Evolutionary conservation across 306 rosid species (phyloP).

Genomic region (Mucuna pruriens): DNA sequence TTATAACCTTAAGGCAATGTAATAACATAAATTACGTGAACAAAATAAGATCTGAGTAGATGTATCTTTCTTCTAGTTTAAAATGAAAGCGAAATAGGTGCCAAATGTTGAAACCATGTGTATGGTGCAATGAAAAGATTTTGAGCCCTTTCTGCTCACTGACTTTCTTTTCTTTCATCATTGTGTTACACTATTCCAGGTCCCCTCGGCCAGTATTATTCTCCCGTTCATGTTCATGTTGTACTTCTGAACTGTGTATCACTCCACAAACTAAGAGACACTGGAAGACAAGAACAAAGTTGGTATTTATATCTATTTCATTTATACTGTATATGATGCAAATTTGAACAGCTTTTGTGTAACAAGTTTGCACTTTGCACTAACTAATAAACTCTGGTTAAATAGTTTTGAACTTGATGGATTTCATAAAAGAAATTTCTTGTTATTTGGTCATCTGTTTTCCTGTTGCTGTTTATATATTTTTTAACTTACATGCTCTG

Average conservation of each 20-base stretch:
- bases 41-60: neutral
- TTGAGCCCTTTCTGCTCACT: slow-evolving; percentile 16
- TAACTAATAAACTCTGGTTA: slow-evolving; percentile 16
- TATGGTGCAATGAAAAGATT: slow-evolving; percentile 14
- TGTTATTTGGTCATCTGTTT: neutral
- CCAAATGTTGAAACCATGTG: slow-evolving; percentile 28
- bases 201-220: slow-evolving; percentile 49
- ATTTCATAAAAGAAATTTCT: slow-evolving; percentile 8
- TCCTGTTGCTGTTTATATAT: neutral
- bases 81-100: neutral
- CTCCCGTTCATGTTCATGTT: slow-evolving; percentile 57
- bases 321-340: slow-evolving; percentile 12
- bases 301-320: slow-evolving; percentile 54
- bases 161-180: slow-evolving; percentile 28
- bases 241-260: slow-evolving; percentile 50
- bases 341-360: slow-evolving; percentile 15
- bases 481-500: slow-evolving; percentile 19
- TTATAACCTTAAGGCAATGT: neutral
- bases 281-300: slow-evolving; percentile 77
- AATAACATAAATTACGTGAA: neutral
- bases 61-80: slow-evolving; percentile 5
- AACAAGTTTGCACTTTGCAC: slow-evolving; percentile 30
- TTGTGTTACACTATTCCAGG: slow-evolving; percentile 56
- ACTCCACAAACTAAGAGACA: slow-evolving; percentile 61
- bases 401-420: slow-evolving; percentile 21